A percentile compares a stretch with the other conserved stretches of the same genome.
phyloP scores from a whole-genome alignment of 108 stramenopile species.

The Nitzschia sp. region DNA sequence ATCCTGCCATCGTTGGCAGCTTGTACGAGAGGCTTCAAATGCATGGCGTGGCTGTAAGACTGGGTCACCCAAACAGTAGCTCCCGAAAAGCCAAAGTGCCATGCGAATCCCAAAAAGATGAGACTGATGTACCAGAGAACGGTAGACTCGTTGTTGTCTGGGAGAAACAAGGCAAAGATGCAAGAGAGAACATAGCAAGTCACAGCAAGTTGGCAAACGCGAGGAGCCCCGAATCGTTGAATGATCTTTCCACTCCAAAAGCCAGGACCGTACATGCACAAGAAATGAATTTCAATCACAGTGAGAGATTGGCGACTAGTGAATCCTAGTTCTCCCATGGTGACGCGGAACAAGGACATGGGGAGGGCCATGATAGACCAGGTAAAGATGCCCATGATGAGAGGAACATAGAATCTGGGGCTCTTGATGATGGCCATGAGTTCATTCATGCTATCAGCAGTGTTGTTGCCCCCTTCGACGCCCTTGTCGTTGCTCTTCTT shows the following conservation, averaged over 20 bases:
- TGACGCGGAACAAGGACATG: constrained; percentile 41
- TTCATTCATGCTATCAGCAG: too few relatives aligned
- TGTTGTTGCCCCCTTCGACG: neutral
- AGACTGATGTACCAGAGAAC: constrained; percentile 28
- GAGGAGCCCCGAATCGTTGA: constrained; percentile 8
- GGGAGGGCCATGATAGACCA: constrained; percentile 50
- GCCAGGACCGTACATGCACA: constrained; percentile 45
- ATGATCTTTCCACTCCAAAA: constrained; percentile 35
- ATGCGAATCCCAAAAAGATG: constrained; percentile 35
- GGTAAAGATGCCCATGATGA: constrained; percentile 10
- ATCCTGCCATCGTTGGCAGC: constrained; percentile 41
- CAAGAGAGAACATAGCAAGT: neutral
- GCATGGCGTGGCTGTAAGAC: constrained; percentile 5
- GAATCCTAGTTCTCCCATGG: constrained; percentile 38
- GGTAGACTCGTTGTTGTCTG: neutral
- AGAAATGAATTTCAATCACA: constrained; percentile 44
- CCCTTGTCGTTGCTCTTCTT: constrained; percentile 1
- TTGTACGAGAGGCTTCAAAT: constrained; percentile 30
- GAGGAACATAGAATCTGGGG: constrained; percentile 28
- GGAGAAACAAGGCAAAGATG: neutral
- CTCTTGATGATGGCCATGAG: constrained; percentile 12
- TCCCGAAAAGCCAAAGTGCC: constrained; percentile 43
- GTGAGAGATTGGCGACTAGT: constrained; percentile 32
- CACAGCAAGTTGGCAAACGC: constrained; percentile 13
- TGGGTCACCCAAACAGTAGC: constrained; percentile 29